A percentile compares a stretch with the other conserved stretches of the same genome.
phyloP scores from a whole-genome alignment of 139 green algal genomes.

The Chlamydomonas sphaeroides region DNA sequence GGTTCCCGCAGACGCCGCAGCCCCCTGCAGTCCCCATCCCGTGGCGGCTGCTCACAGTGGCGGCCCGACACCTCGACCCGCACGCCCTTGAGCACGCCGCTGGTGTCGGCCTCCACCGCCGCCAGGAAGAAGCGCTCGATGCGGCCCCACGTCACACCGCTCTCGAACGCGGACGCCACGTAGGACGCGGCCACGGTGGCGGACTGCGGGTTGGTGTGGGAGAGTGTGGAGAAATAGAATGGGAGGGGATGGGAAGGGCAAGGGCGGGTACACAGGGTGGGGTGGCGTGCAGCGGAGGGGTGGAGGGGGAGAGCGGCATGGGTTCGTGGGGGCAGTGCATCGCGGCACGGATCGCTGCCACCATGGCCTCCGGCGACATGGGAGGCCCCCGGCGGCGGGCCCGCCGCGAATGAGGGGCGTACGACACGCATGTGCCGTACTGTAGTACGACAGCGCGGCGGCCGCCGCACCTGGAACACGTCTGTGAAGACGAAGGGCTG shows the following conservation, averaged over 20 bases:
- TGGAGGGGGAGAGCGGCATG: too few relatives aligned
- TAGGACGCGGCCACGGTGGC: conserved; percentile 37
- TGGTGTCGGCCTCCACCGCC: conserved; percentile 33
- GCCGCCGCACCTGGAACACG: conserved; percentile 44
- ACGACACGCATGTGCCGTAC: too few relatives aligned
- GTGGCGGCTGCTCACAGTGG: conserved; percentile 10
- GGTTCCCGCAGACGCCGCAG: background rate
- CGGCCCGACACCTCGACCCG: conserved; percentile 39
- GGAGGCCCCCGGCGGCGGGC: too few relatives aligned
- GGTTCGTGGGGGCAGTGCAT: too few relatives aligned
- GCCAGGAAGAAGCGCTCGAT: conserved; percentile 57
- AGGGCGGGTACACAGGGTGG: too few relatives aligned
- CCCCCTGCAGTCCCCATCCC: background rate
- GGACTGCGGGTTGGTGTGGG: too few relatives aligned
- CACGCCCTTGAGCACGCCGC: conserved; percentile 7
- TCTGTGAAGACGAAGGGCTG: conserved; percentile 42
- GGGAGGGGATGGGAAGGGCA: background rate
- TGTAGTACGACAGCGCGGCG: too few relatives aligned
- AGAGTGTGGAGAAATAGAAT: background rate
- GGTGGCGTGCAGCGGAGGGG: too few relatives aligned
- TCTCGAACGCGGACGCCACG: conserved; percentile 42
- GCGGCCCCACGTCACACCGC: conserved; percentile 22
- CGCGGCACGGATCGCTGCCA: too few relatives aligned
- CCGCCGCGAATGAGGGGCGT: too few relatives aligned
- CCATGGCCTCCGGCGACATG: too few relatives aligned